A percentile compares a stretch with the other conserved stretches of the same genome.
These are phyloP conservation scores for Spatholobus suberectus DNA, from an alignment of 306 rosid genomes.

Conservation along the genomic window DNA sequence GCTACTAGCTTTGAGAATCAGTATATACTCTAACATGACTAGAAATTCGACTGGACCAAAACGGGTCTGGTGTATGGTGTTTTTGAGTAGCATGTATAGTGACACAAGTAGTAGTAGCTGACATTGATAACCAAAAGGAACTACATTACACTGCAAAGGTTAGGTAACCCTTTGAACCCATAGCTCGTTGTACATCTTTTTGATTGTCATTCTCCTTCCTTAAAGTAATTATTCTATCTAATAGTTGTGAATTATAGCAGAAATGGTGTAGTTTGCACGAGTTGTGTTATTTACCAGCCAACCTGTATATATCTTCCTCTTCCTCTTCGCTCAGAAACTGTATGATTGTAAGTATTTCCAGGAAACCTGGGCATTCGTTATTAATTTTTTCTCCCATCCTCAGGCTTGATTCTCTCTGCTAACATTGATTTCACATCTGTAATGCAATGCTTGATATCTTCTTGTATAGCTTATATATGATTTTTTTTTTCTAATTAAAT, in stretches of 20 bases:
- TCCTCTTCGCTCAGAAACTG: conserved; percentile 35
- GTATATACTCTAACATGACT: conserved; percentile 38
- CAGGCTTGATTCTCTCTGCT: conserved; percentile 30
- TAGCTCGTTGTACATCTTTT: conserved; percentile 11
- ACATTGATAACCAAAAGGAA: conserved; percentile 11
- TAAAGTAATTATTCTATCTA: conserved; percentile 14
- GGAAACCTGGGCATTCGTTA: conserved; percentile 30
- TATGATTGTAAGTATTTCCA: conserved; percentile 33
- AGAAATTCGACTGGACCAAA: conserved; percentile 31
- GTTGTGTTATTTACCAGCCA: conserved; percentile 40
- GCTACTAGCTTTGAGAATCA: conserved; percentile 20
- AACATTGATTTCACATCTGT: conserved; percentile 27
- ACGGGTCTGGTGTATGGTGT: conserved; percentile 35
- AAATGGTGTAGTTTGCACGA: conserved; percentile 40
- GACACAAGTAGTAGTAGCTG: conserved; percentile 34
- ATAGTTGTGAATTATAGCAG: conserved; percentile 34
- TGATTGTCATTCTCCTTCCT: conserved; percentile 15
- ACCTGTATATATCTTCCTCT: conserved; percentile 47
- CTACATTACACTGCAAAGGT: conserved; percentile 35
- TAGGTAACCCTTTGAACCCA: conserved; percentile 36
- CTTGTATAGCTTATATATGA: conserved; percentile 32
- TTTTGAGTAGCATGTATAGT: conserved; percentile 40
- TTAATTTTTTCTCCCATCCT: not conserved
- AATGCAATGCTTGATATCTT: conserved; percentile 36
- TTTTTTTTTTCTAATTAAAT: not conserved